Evolutionary conservation across 1,284 basidiomycete genomes (phyloP), one percentile per base, ranked within the genome.

Genomic region (Peniophora sp.): DNA sequence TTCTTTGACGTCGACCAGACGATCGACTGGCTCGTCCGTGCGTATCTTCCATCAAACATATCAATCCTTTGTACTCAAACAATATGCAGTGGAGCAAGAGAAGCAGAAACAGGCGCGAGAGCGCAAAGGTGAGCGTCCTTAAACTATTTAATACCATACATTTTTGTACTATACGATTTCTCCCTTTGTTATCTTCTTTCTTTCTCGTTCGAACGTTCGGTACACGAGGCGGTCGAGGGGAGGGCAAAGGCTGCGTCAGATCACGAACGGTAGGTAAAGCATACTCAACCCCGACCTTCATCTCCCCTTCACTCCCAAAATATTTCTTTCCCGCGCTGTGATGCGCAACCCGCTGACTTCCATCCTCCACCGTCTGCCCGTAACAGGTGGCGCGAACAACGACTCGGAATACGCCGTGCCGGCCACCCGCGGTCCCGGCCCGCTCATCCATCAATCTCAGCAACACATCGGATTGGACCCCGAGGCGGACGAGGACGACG

Each of bases 1-100:
- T 91, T 89, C 69, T 98, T 97, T 61, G 85, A 97, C 61, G 78
- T 89, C 17, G 83, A 92, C 39, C 78, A 85, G 61, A 83, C 89
- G 5, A 69, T 95, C 14, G 69, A 80, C 36, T 89, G 83, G 77
- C 72, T 93, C 22, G 59, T 87, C 41, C 81, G 88, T 89, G 56
- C 56, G 79, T 69, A 17, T 38, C 2, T 45, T 17, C 43, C 3
- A 49, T 39, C 23, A 36, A 24, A 10, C 35, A 47, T 14, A 32
- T 19, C 16, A n/a, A 5, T n/a, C 38, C 19, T 8, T 8, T 5
- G 38, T 20, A 41, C 38, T 17, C 8, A 17, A 17, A 20, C 38
- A 5, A n/a, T n/a, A 8, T 10, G 47, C 61, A 88, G 85, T 82
- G 64, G 80, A 84, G 62, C 77, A 79, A 56, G 74, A 77, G 22